Base-by-base conservation (phyloP, 2,329 filamentous ascomycete genomes). In the Fusarium beomiforme region DNA sequence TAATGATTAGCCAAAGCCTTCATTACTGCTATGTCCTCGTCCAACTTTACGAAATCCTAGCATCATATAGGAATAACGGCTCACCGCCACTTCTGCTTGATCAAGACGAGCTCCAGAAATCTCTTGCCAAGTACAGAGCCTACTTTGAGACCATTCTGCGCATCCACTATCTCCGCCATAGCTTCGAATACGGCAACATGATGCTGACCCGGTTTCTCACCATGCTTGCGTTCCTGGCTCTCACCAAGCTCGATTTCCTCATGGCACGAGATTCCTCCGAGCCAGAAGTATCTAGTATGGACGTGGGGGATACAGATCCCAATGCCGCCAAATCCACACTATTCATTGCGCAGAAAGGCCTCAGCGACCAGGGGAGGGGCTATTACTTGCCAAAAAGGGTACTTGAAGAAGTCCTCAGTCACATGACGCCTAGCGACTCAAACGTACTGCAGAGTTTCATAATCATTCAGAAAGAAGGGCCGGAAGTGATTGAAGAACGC, bases 111-210 rank as follows among this genome's bases (percentile, higher is more conserved):
- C 37, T 64, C 8, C 43, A 36, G 2, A 5, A 12, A 8, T 41
- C 34, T 10, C 23, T 57, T 3, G 12, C 66, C 11, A 39, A 47
- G 16, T 62, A 57, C 16, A 53, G 66, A 49, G 62, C n/a, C 10
- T 31, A 55, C 6, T 58, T 69, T 24, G 66, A 69, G 31, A 69
- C 62, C 1, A 19, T 69, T 10, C n/a, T 67, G 19, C 62, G 62
- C 1, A 65, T 69, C 6, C 59, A 66, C 24, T 69, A 69, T 42
- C 57, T 69, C 7, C 62, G 66, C 6, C 66, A 69, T n/a, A 61
- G 66, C 17, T 67, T 67, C 17, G 62, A 62, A 39, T 51, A 44
- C 13, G 56, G 46, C 9, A 65, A 67, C n/a, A 59, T 54, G 57
- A 62, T 69, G 56, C 19, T 69, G 5, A 46, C 57, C 2, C 46